Evolutionary conservation across 2,329 filamentous ascomycete species (phyloP).

Genomic region (Talaromyces sp.): DNA sequence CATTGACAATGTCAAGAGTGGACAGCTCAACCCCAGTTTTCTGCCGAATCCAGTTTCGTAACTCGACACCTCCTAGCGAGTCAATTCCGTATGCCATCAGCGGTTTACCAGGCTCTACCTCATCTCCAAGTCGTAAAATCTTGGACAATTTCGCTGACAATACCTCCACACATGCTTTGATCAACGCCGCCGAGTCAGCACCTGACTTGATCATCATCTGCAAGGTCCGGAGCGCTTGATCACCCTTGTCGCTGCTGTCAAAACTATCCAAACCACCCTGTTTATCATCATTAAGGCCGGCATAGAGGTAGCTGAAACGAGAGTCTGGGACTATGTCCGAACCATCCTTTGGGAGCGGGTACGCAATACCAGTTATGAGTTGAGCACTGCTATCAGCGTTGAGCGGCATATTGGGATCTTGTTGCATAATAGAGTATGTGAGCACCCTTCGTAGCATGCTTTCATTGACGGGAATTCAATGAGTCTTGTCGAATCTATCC

Average conservation of each 20-base stretch:
- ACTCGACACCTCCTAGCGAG: slow-evolving; percentile 12
- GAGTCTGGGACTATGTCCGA: background rate
- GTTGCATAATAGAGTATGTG: background rate
- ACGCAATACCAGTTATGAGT: background rate
- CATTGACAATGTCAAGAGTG: background rate
- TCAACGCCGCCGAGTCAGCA: background rate
- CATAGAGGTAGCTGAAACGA: background rate
- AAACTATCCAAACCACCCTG: background rate
- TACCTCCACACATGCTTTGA: background rate
- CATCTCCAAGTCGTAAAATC: background rate
- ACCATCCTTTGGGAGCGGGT: background rate
- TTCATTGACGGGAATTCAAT: background rate
- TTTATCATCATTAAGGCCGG: background rate
- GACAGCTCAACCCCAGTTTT: slow-evolving; percentile 11
- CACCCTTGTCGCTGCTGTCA: background rate
- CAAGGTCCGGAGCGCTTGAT: background rate
- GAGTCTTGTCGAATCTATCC: background rate
- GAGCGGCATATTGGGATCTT: background rate
- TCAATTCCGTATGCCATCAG: slow-evolving; percentile 12
- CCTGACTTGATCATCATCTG: background rate
- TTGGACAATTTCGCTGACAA: slow-evolving; percentile 6
- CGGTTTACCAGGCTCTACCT: slow-evolving; percentile 12
- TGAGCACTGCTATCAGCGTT: background rate
- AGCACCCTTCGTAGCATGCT: background rate
- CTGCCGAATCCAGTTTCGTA: slow-evolving; percentile 13